These are phyloP conservation scores for Puccinia polysora DNA, from an alignment of 1,284 basidiomycete genomes.

Conservation along the genomic window DNA sequence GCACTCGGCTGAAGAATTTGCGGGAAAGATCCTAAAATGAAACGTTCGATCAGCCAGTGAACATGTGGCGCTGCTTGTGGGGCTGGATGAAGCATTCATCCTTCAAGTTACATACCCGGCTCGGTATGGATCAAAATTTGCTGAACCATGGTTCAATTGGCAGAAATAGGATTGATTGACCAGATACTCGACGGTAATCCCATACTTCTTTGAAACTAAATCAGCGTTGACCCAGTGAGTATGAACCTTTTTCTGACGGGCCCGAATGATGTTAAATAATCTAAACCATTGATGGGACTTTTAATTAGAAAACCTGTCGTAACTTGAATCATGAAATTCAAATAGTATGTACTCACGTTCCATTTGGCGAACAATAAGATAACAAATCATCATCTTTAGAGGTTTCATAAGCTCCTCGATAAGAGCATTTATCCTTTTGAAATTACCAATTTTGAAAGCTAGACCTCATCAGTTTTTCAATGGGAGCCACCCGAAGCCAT, in stretches of 20 bases:
- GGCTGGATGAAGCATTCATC: too few relatives aligned
- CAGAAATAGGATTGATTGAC: not conserved
- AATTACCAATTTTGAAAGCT: too few relatives aligned
- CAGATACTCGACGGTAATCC: constrained; percentile 3
- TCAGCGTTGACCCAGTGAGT: constrained; percentile 7
- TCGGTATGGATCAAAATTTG: not conserved
- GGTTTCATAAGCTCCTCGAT: too few relatives aligned
- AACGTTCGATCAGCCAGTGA: too few relatives aligned
- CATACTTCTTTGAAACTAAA: constrained; percentile 11
- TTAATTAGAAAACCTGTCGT: not conserved
- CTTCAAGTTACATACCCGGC: not conserved
- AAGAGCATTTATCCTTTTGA: too few relatives aligned
- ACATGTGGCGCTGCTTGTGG: too few relatives aligned
- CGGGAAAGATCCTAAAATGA: too few relatives aligned
- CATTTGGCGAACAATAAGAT: not conserved
- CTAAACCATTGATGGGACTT: not conserved
- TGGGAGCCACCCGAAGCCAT: too few relatives aligned
- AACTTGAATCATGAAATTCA: too few relatives aligned
- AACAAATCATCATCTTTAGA: too few relatives aligned
- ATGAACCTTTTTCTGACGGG: not conserved
- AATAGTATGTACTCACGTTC: not conserved
- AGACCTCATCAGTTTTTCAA: too few relatives aligned
- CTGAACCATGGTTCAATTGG: not conserved
- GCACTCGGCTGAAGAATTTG: too few relatives aligned
- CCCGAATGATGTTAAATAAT: constrained; percentile 5